Base-by-base conservation (phyloP, 163 green algal species). In the Chlorella variabilis region DNA sequence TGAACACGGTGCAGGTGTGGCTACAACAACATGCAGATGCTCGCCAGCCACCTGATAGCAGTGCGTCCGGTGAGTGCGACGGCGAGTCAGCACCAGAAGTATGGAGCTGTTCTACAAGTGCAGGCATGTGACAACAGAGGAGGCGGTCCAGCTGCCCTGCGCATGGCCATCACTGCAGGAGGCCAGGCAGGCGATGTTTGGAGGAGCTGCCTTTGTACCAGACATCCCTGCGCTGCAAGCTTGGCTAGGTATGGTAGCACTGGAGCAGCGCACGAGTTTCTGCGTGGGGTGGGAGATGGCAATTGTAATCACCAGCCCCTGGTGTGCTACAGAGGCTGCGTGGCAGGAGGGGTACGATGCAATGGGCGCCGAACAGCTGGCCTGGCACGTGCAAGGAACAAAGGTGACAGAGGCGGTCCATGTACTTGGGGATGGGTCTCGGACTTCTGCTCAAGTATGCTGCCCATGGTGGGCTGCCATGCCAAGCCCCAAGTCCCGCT, bases 321-420 rank as follows among this genome's bases (percentile, higher is more conserved):
- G n/a, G n/a, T n/a, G n/a, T n/a, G n/a, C 15, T 67, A 6, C 71
- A 78, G 94, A 97, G 73, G 67, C 70, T 11, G 91, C 94, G 0
- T 97, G 94, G 94, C 67, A 56, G 6, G 74, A 67, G 0, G 94
- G 94, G 15, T 98, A 91, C 77, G 94, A 98, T 74, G 59, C 38
- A 0, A 62, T 81, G 33, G 94, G 93, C 18, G 75, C 54, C 2
- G 78, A 86, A 23, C 88, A 89, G 74, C 83, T 95, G 62, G 88
- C 84, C 1, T 75, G 89, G 7, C 20, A 38, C 0, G 86, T 94
- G 29, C 80, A 84, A 59, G 71, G 38, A 20, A 84, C 45, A 25
- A 56, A 78, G 21, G 71, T 78, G 69, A 34, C 39, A 25, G 18
- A 15, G 39, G 33, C 7, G 45, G n/a, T n/a, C n/a, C n/a, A n/a